A percentile compares a stretch with the other conserved stretches of the same genome.
These are phyloP conservation scores for Acacia melanoxylon DNA, from an alignment of 306 rosid genomes.

Conservation along the genomic window DNA sequence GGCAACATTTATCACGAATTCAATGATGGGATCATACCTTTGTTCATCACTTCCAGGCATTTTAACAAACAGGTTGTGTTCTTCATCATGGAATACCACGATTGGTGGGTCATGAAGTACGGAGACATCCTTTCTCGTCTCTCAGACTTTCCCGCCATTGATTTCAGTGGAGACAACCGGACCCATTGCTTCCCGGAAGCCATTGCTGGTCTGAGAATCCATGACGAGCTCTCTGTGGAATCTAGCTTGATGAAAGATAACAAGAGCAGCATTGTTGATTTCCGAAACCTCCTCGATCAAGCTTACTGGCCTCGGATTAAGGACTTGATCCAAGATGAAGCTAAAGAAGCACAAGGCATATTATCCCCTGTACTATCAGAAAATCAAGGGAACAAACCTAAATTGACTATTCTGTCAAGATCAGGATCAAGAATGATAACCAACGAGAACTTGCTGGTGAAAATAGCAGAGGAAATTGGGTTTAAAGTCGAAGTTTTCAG, in stretches of 20 bases:
- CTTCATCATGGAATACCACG: conserved; percentile 82
- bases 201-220: conserved; percentile 80
- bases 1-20: conserved; percentile 96
- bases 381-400: conserved; percentile 45
- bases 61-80: conserved; percentile 82
- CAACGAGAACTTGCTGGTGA: conserved; percentile 69
- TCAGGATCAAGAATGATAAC: conserved; percentile 72
- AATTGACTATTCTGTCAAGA: conserved; percentile 66
- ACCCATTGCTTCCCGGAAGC: conserved; percentile 91
- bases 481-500: conserved; percentile 62
- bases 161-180: conserved; percentile 60
- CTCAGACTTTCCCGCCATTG: conserved; percentile 63
- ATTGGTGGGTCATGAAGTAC: conserved; percentile 87
- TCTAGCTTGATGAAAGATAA: conserved; percentile 58
- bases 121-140: conserved; percentile 75
- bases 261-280: conserved; percentile 66
- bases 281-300: conserved; percentile 61
- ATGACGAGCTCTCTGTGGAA: conserved; percentile 73
- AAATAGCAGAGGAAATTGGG: conserved; percentile 67
- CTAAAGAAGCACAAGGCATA: conserved; percentile 41
- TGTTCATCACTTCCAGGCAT: conserved; percentile 80
- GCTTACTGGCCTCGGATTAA: conserved; percentile 80
- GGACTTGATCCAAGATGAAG: conserved; percentile 57
- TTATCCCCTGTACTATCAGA: conserved; percentile 32
- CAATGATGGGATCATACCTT: conserved; percentile 90